These are phyloP conservation scores for Geosmithia morbida DNA, from an alignment of 2,329 filamentous ascomycete genomes.

Conservation along the genomic window DNA sequence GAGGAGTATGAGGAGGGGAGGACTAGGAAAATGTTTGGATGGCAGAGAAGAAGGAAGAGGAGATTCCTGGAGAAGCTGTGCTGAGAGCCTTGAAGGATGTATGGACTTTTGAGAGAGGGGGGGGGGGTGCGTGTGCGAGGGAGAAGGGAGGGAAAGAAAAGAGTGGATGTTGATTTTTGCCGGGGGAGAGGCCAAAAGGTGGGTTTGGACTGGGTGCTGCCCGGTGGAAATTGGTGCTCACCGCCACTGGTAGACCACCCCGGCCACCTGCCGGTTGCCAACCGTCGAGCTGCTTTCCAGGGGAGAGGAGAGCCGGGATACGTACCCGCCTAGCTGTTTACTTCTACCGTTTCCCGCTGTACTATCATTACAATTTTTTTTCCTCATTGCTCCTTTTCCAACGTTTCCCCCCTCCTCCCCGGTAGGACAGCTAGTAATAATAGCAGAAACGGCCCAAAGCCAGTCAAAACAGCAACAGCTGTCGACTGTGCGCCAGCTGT, in stretches of 20 bases:
- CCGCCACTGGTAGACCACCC: conserved; percentile 12
- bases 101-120: conserved; percentile 7
- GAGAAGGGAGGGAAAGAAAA: conserved; percentile 5
- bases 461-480: too few relatives aligned
- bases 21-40: not conserved
- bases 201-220: conserved; percentile 4
- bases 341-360: too few relatives aligned
- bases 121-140: conserved; percentile 4
- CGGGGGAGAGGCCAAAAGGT: conserved; percentile 6
- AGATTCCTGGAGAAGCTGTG: conserved; percentile 1
- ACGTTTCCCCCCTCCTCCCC: too few relatives aligned
- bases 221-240: conserved; percentile 15
- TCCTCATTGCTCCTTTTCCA: too few relatives aligned
- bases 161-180: conserved; percentile 21
- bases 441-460: too few relatives aligned
- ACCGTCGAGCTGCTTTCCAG: not conserved
- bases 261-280: not conserved
- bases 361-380: too few relatives aligned
- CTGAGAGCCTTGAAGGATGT: conserved; percentile 15
- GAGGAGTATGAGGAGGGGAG: conserved; percentile 5
- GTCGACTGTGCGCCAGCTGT: too few relatives aligned
- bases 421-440: too few relatives aligned
- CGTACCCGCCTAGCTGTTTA: too few relatives aligned
- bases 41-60: conserved; percentile 1
- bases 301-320: too few relatives aligned